phyloP scores from a whole-genome alignment of 192 early-diverging fungal genomes.

The Jimgerdemannia flammicorona region DNA sequence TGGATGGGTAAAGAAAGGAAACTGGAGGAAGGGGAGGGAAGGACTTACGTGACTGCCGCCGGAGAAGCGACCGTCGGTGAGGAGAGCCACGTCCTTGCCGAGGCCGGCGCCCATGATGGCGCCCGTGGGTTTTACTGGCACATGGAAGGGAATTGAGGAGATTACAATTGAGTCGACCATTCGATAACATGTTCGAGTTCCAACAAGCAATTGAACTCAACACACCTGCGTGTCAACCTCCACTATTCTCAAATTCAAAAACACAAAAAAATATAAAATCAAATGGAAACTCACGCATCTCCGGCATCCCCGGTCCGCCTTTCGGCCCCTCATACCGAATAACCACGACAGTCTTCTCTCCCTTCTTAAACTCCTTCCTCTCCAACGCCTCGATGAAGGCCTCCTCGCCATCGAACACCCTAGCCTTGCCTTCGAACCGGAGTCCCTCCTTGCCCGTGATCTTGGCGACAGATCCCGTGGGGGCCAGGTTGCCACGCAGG shows the following conservation, averaged over 20 bases:
- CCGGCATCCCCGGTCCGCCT: conserved; percentile 99
- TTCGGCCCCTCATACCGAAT: conserved; percentile 98
- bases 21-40: conserved; percentile 1
- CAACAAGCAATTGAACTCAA: background rate
- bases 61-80: conserved; percentile 99
- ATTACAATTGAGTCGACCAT: no score
- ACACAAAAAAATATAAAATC: background rate
- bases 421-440: conserved; percentile 80
- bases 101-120: conserved; percentile 99
- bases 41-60: conserved; percentile 86
- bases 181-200: no score
- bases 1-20: background rate
- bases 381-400: conserved; percentile 90
- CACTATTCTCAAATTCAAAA: background rate
- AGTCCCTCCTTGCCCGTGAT: conserved; percentile 99
- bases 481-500: conserved; percentile 90
- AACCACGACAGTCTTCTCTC: conserved; percentile 78
- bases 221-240: no score
- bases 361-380: conserved; percentile 83
- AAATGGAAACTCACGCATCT: conserved; percentile 72
- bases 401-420: conserved; percentile 90
- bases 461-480: conserved; percentile 96
- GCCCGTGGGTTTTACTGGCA: conserved; percentile 82
- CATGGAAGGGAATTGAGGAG: background rate
- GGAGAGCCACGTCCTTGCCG: conserved; percentile 93